Conservation (phyloP, 1,284 basidiomycete genomes). For the Ustilago hordei region DNA sequence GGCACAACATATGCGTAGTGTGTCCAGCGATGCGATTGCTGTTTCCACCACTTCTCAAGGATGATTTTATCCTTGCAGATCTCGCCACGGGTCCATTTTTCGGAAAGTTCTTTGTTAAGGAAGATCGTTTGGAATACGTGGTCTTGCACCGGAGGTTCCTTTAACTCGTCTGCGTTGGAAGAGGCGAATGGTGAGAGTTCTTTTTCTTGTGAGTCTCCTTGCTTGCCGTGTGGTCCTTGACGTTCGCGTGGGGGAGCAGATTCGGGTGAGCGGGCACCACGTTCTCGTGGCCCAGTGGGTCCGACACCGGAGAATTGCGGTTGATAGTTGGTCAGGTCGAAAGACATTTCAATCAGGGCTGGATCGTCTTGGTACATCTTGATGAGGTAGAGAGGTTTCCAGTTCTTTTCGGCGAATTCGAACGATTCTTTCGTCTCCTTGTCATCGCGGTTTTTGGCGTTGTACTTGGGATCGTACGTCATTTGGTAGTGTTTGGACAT, state of each 20-base stretch:
- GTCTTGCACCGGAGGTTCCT: conserved; percentile 68
- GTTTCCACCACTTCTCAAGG: conserved; percentile 76
- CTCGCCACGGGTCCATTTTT: conserved; percentile 74
- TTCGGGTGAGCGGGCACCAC: conserved; percentile 21
- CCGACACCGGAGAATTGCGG: conserved; percentile 71
- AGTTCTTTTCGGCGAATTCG: conserved; percentile 72
- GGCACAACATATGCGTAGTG: conserved; percentile 75
- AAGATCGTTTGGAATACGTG: conserved; percentile 79
- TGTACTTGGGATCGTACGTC: conserved; percentile 68
- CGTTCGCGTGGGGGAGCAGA: conserved; percentile 52
- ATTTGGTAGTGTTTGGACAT: conserved; percentile 73
- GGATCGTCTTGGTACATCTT: conserved; percentile 75
- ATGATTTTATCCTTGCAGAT: conserved; percentile 74
- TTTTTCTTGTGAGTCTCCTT: conserved; percentile 42
- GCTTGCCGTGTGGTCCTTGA: conserved; percentile 42
- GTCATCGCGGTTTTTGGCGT: conserved; percentile 68
- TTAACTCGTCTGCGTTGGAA: conserved; percentile 22
- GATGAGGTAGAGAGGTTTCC: conserved; percentile 72
- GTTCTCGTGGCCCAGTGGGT: conserved; percentile 42
- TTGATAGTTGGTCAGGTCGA: conserved; percentile 74
- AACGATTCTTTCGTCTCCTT: conserved; percentile 70
- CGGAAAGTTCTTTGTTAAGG: conserved; percentile 73
- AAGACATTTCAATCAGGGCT: conserved; percentile 77
- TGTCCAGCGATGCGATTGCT: conserved; percentile 75
- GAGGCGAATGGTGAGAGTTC: conserved; percentile 34